Base-by-base conservation (phyloP, 2,329 filamentous ascomycete genomes). In the Colletotrichum godetiae region DNA sequence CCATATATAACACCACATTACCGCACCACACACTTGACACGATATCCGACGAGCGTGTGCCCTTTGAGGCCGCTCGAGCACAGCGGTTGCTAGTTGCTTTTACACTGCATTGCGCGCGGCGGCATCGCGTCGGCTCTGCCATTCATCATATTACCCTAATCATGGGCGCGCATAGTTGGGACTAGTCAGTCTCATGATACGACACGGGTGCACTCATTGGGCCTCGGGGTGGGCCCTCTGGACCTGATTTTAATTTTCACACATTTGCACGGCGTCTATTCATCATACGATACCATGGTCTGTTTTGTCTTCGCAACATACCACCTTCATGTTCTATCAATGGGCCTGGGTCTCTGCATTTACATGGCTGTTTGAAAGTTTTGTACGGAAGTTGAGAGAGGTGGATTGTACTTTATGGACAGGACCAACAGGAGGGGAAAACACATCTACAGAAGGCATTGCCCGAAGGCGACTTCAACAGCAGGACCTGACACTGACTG, bases 221-320 rank as follows among this genome's bases (percentile, higher is more conserved):
- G 57, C 37, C 57, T 35, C 6, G 27, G 46, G 11, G 66, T 31
- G 46, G 29, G 10, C 55, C 37, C 46, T 31, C 4, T 6, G 67
- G 60, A 42, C 49, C 33, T 66, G 61, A 55, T 27, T 71, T n/a
- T 67, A 61, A 73, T 71, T 73, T 58, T 62, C 42, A 73, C 19
- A 49, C 71, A 71, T 73, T 71, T 71, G 56, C 71, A 73, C 71
- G 71, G 71, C 71, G 71, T 73, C 67, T 70, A 46, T 67, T 73
- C 67, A 69, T 74, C 71, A 72, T 61, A 75, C 72, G 75, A 76
- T 76, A 76, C 75, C 75, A 76, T 49, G 75, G 75, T 75, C 67
- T 74, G 66, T 64, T 74, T 71, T 75, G 52, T 66, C 68, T 69
- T 58, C 63, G 60, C 67, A 49, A 66, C 74, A 75, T 71, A 67